Base-by-base conservation (phyloP, 2,329 filamentous ascomycete species). In the Epichloe glyceriae region DNA sequence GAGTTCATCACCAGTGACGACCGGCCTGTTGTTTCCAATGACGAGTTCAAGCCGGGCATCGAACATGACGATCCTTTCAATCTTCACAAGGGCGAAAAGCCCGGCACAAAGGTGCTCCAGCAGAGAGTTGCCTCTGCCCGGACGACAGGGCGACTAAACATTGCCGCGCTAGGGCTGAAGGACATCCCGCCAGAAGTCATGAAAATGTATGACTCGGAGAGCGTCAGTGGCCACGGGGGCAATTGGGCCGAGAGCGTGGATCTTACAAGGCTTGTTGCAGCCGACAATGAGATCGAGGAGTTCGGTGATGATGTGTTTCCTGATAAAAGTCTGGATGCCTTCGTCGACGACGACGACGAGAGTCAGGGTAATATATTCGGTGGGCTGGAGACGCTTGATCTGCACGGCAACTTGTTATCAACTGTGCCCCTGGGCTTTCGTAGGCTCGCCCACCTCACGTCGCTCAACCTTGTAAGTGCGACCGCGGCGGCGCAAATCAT, bases 241-340 rank as follows among this genome's bases (percentile, higher is more conserved):
- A 80, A 83, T 35, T 97, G 93, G 93, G 89, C 89, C 2, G 91
- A 97, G 65, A 85, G 86, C 53, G 88, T 97, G 11, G 91, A 97
- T 62, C 70, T 97, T 44, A 85, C 83, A 1, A 82, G 85, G 54
- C 82, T 97, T 47, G 80, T 93, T 56, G 89, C 86, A 5, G 89
- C 91, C 8, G 89, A 95, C 61, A 97, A 98, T 61, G 87, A 95
- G 60, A 67, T 98, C 46, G 81, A 87, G 59, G 72, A 73, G 34
- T 73, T 97, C 35, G 78, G 81, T 2, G 86, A 93, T 17, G 70
- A 73, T 2, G 72, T 89, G 17, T 96, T 97, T 58, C 90, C 91
- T 0, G 89, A 96, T 58, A 67, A 75, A 19, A 72, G 74, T 37
- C 73, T 78, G 0, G 70, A 74, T 10, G 72, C 78, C 17, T 64